These are phyloP conservation scores for Capronia epimyces DNA, from an alignment of 2,329 filamentous ascomycete species.

Conservation along the genomic window DNA sequence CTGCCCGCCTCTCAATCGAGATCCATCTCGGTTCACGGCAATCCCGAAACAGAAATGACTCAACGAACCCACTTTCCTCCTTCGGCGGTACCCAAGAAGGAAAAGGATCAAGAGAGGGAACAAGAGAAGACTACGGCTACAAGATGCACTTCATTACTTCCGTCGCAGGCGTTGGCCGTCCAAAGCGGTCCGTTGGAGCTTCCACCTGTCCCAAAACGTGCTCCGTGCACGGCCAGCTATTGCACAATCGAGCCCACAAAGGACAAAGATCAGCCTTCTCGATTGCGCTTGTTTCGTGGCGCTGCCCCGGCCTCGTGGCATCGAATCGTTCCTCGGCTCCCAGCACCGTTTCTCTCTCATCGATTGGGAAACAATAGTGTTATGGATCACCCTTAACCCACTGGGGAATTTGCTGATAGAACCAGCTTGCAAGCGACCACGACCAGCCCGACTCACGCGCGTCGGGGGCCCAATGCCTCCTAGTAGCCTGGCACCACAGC, in stretches of 20 bases:
- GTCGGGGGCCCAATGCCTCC: neutral
- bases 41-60: neutral
- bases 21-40: constrained; percentile 19
- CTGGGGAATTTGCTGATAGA: neutral
- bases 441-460: neutral
- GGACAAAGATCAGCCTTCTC: neutral
- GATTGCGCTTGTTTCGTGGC: neutral
- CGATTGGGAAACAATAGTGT: neutral
- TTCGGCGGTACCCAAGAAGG: neutral
- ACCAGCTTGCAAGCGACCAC: neutral
- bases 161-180: neutral
- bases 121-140: neutral
- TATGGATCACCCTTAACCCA: neutral
- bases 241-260: neutral
- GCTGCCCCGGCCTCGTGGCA: neutral
- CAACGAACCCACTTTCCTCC: neutral
- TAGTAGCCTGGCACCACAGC: neutral
- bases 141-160: neutral
- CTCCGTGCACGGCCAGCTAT: neutral
- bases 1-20: constrained; percentile 6
- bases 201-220: neutral
- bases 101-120: neutral
- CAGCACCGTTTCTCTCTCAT: neutral
- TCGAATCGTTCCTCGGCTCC: constrained; percentile 1
- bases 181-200: neutral